Conservation (phyloP, 306 rosid species). For the Morella rubra region DNA sequence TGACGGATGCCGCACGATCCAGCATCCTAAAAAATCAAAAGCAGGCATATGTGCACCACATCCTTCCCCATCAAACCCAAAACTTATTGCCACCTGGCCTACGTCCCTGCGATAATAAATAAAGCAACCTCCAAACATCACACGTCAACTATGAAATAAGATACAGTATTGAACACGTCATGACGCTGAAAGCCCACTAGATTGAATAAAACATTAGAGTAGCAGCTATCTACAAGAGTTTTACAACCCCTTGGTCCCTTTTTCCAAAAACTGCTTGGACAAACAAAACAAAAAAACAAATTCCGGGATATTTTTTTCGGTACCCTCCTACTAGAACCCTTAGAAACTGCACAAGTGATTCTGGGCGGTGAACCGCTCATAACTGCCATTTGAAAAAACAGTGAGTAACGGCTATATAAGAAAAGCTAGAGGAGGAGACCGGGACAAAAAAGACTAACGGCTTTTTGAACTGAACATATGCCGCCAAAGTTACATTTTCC, state of each 20-base stretch:
- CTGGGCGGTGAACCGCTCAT: constrained; percentile 51
- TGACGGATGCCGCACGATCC: constrained; percentile 25
- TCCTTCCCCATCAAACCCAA: background rate
- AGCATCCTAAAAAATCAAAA: background rate
- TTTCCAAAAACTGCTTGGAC: constrained; percentile 5
- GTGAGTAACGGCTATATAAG: constrained; percentile 59
- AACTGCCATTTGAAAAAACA: constrained; percentile 71
- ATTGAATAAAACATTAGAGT: constrained; percentile 18
- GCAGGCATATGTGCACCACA: background rate
- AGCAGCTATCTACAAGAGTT: constrained; percentile 23
- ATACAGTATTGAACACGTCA: constrained; percentile 6
- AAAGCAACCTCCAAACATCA: background rate
- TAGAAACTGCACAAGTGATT: constrained; percentile 31
- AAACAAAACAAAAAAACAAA: constrained; percentile 15
- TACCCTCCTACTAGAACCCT: constrained; percentile 50
- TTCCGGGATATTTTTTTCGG: constrained; percentile 12
- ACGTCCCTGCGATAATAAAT: background rate
- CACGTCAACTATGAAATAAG: constrained; percentile 28
- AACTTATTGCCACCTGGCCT: constrained; percentile 20
- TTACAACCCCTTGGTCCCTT: constrained; percentile 14
- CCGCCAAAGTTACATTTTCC: constrained; percentile 48
- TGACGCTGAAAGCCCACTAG: constrained; percentile 21
- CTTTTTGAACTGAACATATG: constrained; percentile 60
- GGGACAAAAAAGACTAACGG: constrained; percentile 51
- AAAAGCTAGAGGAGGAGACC: constrained; percentile 25